Evolutionary conservation across 495 filamentous ascomycete species (phyloP).

Genomic region (Xylaria scruposa): DNA sequence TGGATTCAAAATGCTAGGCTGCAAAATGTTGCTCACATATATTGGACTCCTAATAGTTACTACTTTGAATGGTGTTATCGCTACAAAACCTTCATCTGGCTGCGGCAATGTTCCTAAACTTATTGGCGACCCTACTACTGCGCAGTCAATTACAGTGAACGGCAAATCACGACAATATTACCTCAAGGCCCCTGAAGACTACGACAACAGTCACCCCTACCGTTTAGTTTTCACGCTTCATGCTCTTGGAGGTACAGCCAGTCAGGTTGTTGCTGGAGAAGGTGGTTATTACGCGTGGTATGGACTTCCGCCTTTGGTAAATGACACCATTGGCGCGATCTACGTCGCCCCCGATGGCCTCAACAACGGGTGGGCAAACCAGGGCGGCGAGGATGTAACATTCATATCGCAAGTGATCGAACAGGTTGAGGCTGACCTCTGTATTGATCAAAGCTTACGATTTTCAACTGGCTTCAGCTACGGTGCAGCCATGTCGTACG

Average conservation of each 20-base stretch:
- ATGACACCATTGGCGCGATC: slow-evolving; percentile 44
- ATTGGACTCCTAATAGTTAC: neutral
- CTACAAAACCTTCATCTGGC: slow-evolving; percentile 41
- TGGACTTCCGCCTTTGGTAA: slow-evolving; percentile 45
- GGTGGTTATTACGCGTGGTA: slow-evolving; percentile 46
- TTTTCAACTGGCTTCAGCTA: slow-evolving; percentile 59
- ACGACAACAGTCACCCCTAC: slow-evolving; percentile 48
- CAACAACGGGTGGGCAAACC: slow-evolving; percentile 54
- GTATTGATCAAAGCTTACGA: slow-evolving; percentile 51
- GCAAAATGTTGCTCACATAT: neutral
- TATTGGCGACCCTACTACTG: slow-evolving; percentile 39
- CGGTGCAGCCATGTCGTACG: slow-evolving; percentile 57
- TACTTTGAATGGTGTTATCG: slow-evolving; percentile 17
- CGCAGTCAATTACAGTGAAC: slow-evolving; percentile 35
- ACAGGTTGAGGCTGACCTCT: slow-evolving; percentile 49
- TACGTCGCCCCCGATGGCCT: slow-evolving; percentile 52
- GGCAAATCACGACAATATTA: slow-evolving; percentile 44
- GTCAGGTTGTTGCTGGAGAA: slow-evolving; percentile 44
- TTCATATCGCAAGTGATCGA: slow-evolving; percentile 50
- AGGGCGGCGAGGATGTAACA: slow-evolving; percentile 49
- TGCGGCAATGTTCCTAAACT: slow-evolving; percentile 50
- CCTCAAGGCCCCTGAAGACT: slow-evolving; percentile 48
- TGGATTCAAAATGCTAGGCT: neutral
- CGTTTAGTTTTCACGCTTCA: slow-evolving; percentile 52
- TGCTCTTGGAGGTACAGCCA: slow-evolving; percentile 46